phyloP scores from a whole-genome alignment of 2,329 filamentous ascomycete genomes.

The Monosporascus sp. region DNA sequence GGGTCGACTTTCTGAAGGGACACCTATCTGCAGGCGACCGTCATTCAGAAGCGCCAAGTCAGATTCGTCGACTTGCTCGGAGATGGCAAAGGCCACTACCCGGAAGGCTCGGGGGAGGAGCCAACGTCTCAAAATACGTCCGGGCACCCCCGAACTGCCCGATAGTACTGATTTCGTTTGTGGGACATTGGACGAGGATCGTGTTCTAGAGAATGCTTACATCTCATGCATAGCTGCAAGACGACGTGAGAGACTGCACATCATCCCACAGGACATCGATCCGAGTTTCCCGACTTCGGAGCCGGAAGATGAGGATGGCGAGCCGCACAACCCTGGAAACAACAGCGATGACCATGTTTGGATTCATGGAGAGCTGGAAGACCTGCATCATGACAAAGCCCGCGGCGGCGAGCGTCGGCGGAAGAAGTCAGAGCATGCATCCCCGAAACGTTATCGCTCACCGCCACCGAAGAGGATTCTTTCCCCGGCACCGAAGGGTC shows the following conservation, averaged over 20 bases:
- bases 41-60: slow-evolving; percentile 44
- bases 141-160: slow-evolving; percentile 74
- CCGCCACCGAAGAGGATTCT: slow-evolving; percentile 43
- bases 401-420: slow-evolving; percentile 40
- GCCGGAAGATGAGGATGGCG: slow-evolving; percentile 77
- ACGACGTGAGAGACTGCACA: slow-evolving; percentile 72
- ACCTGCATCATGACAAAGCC: slow-evolving; percentile 55
- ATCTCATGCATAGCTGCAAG: slow-evolving; percentile 77
- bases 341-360: slow-evolving; percentile 65
- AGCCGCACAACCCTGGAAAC: slow-evolving; percentile 54
- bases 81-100: slow-evolving; percentile 27
- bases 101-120: slow-evolving; percentile 27
- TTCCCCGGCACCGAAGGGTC: slow-evolving; percentile 47
- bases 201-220: slow-evolving; percentile 90
- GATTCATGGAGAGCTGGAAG: slow-evolving; percentile 68
- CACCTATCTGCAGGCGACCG: slow-evolving; percentile 33
- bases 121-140: slow-evolving; percentile 51
- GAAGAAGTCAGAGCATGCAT: slow-evolving; percentile 44
- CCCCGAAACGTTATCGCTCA: slow-evolving; percentile 58
- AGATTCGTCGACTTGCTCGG: slow-evolving; percentile 55
- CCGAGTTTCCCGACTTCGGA: slow-evolving; percentile 96
- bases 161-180: slow-evolving; percentile 99
- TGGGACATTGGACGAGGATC: slow-evolving; percentile 92
- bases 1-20: slow-evolving; percentile 32
- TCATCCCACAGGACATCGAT: slow-evolving; percentile 94